phyloP scores from a whole-genome alignment of 306 rosid genomes.

The Quercus engelmannii region DNA sequence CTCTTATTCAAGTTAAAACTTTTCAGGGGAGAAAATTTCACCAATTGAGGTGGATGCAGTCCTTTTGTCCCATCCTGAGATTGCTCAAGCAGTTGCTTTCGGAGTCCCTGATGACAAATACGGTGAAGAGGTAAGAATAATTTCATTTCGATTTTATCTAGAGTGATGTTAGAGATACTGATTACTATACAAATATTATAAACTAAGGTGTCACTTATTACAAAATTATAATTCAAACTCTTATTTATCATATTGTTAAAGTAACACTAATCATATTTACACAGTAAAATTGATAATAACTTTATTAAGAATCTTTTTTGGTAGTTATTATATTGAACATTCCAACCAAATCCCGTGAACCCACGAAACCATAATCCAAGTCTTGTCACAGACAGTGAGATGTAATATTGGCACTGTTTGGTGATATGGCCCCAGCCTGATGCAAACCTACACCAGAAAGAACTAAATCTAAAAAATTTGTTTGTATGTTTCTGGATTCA shows the following conservation, averaged over 20 bases:
- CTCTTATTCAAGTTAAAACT: not conserved
- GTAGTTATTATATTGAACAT: not conserved
- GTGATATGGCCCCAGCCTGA: not conserved
- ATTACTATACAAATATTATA: too few species aligned
- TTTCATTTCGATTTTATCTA: not conserved
- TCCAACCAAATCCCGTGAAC: not conserved
- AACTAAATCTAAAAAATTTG: too few species aligned
- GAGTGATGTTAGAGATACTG: too few species aligned
- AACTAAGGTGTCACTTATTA: too few species aligned
- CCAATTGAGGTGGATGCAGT: constrained; percentile 91
- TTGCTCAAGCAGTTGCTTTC: constrained; percentile 79
- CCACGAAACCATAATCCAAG: not conserved
- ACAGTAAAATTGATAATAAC: too few species aligned
- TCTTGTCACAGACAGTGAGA: not conserved
- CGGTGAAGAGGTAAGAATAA: constrained; percentile 72
- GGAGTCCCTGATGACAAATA: constrained; percentile 86
- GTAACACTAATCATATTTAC: too few species aligned
- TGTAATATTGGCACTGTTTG: not conserved
- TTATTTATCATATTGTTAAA: too few species aligned
- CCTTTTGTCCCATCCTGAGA: constrained; percentile 57
- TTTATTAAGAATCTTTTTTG: too few species aligned
- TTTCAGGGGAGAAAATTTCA: constrained; percentile 86
- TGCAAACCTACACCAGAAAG: not conserved
- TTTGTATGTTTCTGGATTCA: not conserved
- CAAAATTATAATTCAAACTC: too few species aligned